Evolutionary conservation across 306 rosid genomes (phyloP), one percentile per base, ranked within the genome.

Genomic region (Adenanthera pavonina): DNA sequence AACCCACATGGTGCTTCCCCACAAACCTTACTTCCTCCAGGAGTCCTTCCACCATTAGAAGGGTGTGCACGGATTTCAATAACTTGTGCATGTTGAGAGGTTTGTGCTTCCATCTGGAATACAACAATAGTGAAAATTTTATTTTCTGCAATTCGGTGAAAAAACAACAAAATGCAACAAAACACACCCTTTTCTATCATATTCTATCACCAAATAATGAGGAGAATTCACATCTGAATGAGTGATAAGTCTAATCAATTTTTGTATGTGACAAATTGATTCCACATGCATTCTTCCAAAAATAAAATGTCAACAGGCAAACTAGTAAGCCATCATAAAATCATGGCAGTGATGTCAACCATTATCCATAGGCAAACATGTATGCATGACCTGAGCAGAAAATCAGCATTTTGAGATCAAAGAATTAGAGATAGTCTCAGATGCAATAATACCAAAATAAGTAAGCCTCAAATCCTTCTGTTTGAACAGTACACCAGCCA

Each of bases 1-100:
- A 92, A 89, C 16, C 97, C 92, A 75, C 97, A 92, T 2, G 94
- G 87, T 46, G 91, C 92, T 86, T 90, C 92, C 14, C 94, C 91
- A 65, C 97, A 92, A 75, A 89, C 69, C 77, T 92, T 92, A 85
- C 86, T 90, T 69, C 86, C 90, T 15, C 81, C 68, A 11, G 10
- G 11, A 65, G 79, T 64, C 36, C 73, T 56, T 78, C 77, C 76
- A 73, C 71, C 83, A 52, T 82, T 82, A 62, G 70, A 70, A 69
- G 49, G 3, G 77, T 89, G 90, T 33, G 72, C 80, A 56, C 83
- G 69, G 82, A 92, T 83, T 60, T 92, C 94, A 75, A 89, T 86
- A 62, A 89, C 85, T 78, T 87, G 94, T 1, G 74, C 54, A 36
- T 85, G 67, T 41, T 75, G 84, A 59, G 84, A 78, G 75, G 65